phyloP scores from a whole-genome alignment of 176 grass and related monocot species.

The Musa acuminata region DNA sequence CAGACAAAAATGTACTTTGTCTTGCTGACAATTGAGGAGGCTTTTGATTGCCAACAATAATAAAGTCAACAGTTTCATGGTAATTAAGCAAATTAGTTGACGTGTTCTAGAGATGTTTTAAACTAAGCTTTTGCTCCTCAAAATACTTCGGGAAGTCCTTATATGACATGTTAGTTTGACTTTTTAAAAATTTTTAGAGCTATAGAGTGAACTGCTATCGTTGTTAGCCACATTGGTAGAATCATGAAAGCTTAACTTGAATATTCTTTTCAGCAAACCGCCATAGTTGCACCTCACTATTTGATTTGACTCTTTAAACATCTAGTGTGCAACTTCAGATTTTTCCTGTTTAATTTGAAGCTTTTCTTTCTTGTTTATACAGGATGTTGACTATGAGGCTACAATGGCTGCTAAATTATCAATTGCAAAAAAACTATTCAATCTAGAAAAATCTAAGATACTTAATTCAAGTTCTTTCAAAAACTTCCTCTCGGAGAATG shows the following conservation, averaged over 20 bases:
- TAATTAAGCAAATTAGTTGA: no score
- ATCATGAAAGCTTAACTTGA: not conserved
- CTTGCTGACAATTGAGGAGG: no score
- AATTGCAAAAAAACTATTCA: conserved; percentile 85
- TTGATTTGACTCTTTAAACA: conserved; percentile 5
- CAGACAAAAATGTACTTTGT: no score
- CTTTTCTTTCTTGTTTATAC: conserved; percentile 9
- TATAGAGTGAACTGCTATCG: no score
- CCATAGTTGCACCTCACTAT: not conserved
- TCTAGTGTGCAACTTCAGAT: conserved; percentile 11
- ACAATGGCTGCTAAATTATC: conserved; percentile 64
- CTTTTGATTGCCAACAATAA: no score
- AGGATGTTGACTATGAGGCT: conserved; percentile 94
- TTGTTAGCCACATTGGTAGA: not conserved
- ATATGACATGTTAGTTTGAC: no score
- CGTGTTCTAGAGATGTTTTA: no score
- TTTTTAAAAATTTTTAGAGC: no score
- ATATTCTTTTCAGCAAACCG: not conserved
- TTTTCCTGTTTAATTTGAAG: conserved; percentile 10
- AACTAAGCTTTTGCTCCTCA: no score
- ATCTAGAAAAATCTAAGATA: conserved; percentile 77
- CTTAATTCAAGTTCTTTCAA: conserved; percentile 72
- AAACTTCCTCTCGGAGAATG: conserved; percentile 84
- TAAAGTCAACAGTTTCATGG: no score
- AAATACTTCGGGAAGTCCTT: no score